These are phyloP conservation scores for Trametes cubensis DNA, from an alignment of 768 basidiomycete species.

Conservation along the genomic window DNA sequence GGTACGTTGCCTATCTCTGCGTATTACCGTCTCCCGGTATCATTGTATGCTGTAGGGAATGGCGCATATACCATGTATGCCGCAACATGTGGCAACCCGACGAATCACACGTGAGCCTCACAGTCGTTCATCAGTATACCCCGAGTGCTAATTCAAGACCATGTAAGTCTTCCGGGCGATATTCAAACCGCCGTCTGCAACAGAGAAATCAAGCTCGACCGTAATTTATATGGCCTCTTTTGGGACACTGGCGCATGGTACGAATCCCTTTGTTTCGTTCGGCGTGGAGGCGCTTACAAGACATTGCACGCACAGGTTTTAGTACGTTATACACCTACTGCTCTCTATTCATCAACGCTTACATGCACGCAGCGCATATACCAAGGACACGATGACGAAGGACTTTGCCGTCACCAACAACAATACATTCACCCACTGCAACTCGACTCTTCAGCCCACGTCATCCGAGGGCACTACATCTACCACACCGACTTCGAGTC, in stretches of 20 bases:
- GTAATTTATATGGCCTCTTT: constrained; percentile 16
- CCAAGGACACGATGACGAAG: constrained; percentile 16
- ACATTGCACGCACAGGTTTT: constrained; percentile 10
- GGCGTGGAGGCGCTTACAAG: neutral
- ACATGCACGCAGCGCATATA: neutral
- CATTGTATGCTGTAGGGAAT: neutral
- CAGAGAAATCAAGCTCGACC: constrained; percentile 20
- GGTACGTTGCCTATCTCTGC: neutral
- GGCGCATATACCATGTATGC: constrained; percentile 17
- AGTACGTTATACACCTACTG: constrained; percentile 2
- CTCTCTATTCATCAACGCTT: neutral
- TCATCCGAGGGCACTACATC: neutral
- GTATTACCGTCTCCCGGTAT: neutral
- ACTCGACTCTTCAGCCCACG: constrained; percentile 14
- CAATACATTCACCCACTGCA: constrained; percentile 27
- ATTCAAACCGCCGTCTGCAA: constrained; percentile 25
- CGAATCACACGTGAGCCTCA: constrained; percentile 11
- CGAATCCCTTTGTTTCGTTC: neutral
- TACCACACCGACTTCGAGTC: neutral
- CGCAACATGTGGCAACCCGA: neutral
- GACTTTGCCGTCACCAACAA: constrained; percentile 23
- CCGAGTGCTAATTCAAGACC: neutral
- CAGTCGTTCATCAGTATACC: neutral
- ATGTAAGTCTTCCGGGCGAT: constrained; percentile 12
- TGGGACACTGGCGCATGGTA: constrained; percentile 16